Evolutionary conservation across 768 basidiomycete genomes (phyloP).

Genomic region (Kockovaella imperatae): DNA sequence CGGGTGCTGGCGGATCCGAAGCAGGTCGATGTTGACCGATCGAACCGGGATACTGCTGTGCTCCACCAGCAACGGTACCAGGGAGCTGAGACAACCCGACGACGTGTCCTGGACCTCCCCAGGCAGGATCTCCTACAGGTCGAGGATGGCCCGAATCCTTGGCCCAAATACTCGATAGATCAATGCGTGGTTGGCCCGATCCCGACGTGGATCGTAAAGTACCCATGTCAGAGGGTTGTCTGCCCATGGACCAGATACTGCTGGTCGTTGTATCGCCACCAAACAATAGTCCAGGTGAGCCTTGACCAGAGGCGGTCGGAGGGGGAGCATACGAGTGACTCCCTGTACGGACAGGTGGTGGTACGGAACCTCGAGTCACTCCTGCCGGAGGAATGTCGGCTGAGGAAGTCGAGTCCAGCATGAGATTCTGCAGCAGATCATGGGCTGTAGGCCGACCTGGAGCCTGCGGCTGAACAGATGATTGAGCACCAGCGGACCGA

Average conservation of each 20-base stretch:
- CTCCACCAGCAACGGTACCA: too few relatives aligned
- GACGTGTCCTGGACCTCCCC: too few relatives aligned
- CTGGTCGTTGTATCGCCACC: slow-evolving; percentile 12
- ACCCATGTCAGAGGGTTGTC: slow-evolving; percentile 31
- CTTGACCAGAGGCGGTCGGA: slow-evolving; percentile 3
- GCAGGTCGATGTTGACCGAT: too few relatives aligned
- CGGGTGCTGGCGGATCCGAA: too few relatives aligned
- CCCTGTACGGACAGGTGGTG: slow-evolving; percentile 1
- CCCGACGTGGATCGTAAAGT: too few relatives aligned
- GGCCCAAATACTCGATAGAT: too few relatives aligned
- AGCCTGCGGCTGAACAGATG: background rate
- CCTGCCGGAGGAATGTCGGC: background rate
- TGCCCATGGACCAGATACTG: slow-evolving; percentile 34
- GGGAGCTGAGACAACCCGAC: too few relatives aligned
- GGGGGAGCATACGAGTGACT: too few relatives aligned
- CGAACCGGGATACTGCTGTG: too few relatives aligned
- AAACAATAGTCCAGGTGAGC: slow-evolving; percentile 21
- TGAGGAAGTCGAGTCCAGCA: slow-evolving; percentile 13
- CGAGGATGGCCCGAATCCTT: too few relatives aligned
- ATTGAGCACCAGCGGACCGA: background rate
- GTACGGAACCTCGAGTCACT: background rate
- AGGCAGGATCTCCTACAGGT: too few relatives aligned
- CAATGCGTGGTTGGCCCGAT: too few relatives aligned
- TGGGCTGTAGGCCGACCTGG: slow-evolving; percentile 15
- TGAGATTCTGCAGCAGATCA: slow-evolving; percentile 30